Evolutionary conservation across 805 yeast species (phyloP).

Genomic region (Myxozyma monticola): DNA sequence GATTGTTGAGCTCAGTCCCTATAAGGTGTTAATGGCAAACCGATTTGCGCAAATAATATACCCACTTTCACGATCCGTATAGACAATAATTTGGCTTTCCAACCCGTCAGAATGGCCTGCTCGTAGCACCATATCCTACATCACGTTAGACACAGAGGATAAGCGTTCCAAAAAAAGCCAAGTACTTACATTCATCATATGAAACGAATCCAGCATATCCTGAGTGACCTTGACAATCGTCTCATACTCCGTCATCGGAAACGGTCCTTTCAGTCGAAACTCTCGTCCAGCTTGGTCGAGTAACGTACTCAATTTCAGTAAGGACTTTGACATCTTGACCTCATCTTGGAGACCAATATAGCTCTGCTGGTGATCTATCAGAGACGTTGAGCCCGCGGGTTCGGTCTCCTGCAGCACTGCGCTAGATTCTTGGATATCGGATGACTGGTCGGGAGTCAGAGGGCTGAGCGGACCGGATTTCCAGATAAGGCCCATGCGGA

Average conservation of each 20-base stretch:
- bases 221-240: slow-evolving; percentile 57
- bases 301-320: slow-evolving; percentile 29
- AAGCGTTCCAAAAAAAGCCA: neutral
- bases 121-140: slow-evolving; percentile 52
- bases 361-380: slow-evolving; percentile 18
- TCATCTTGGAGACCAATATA: slow-evolving; percentile 20
- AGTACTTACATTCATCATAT: slow-evolving; percentile 58
- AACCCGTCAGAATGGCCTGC: slow-evolving; percentile 54
- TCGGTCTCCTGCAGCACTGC: slow-evolving; percentile 22
- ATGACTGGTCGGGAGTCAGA: neutral
- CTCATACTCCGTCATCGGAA: slow-evolving; percentile 56
- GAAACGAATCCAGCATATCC: slow-evolving; percentile 69
- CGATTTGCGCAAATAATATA: neutral
- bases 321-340: slow-evolving; percentile 21
- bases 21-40: neutral
- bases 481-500: slow-evolving; percentile 80
- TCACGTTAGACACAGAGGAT: neutral
- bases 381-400: too few relatives aligned
- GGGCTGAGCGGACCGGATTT: slow-evolving; percentile 63
- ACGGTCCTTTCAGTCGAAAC: slow-evolving; percentile 69
- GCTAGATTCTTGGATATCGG: neutral
- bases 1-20: slow-evolving; percentile 65
- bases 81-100: slow-evolving; percentile 58
- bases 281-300: slow-evolving; percentile 48
- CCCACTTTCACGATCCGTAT: slow-evolving; percentile 42